Evolutionary conservation across 2,329 filamentous ascomycete genomes (phyloP), one percentile per base, ranked within the genome.

Genomic region (Exophiala xenobiotica): DNA sequence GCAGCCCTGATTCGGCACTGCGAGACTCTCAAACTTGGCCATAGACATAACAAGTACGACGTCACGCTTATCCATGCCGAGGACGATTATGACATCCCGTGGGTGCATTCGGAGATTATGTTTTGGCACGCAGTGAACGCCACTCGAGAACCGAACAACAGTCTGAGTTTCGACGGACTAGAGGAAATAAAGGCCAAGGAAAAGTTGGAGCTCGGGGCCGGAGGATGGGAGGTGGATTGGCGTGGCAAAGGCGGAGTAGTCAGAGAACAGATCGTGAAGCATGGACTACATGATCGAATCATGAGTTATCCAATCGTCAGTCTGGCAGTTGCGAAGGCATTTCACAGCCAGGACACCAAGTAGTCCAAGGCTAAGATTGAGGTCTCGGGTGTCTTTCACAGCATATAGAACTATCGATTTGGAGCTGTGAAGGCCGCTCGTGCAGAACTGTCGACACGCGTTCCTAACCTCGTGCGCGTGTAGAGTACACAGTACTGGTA

Each of bases 91-190:
- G 51, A 53, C 40, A 49, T 53, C 22, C 51, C 51, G 3, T 53
- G 51, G 51, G 20, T 45, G 41, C 78, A 81, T 59, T 78, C 72
- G 5, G 68, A 78, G 19, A 60, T 69, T 7, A 41, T 82, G 6
- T 81, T 78, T 59, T 78, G 78, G 76, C 71, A 80, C 54, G 78
- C 78, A 0, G 74, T 80, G 2, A 80, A 78, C 54, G 78, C 78
- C 1, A 72, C 74, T 0, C 51, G 60, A 1, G 50, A 67, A 0
- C 42, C 44, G 0, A 70, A 78, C 6, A 68, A 58, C 3, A 72
- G 68, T 27, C 29, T 53, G 39, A 49, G 18, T 29, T 53, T 53
- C 23, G 73, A 76, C 1, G 71, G 77, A 2, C 63, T 82, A 1
- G 74, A 78, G 29, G 50, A 62, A 16, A 65, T 70, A 50, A 82